Conservation (phyloP, 2,329 filamentous ascomycete genomes). For the Alternaria dauci region DNA sequence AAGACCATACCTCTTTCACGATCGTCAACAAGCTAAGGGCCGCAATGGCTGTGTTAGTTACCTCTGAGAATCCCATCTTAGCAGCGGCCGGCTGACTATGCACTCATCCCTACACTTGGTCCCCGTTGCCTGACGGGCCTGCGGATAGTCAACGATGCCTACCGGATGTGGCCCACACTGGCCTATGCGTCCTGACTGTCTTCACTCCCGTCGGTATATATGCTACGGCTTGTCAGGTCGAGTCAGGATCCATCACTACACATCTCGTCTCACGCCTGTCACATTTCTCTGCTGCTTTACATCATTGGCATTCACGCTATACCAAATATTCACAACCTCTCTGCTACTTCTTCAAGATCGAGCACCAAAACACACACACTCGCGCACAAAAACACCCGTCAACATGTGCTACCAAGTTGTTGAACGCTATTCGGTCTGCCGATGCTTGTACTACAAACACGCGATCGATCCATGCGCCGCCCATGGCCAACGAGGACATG, state of each 20-base stretch:
- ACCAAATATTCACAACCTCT: background rate
- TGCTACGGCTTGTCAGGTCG: conserved; percentile 33
- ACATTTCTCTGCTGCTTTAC: conserved; percentile 23
- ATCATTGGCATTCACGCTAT: conserved; percentile 16
- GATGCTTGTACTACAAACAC: conserved; percentile 88
- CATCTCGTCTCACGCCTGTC: conserved; percentile 21
- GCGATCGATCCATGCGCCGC: conserved; percentile 81
- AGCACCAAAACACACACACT: background rate
- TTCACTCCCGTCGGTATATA: conserved; percentile 44
- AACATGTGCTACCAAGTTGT: conserved; percentile 87
- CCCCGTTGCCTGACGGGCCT: conserved; percentile 48
- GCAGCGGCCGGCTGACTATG: conserved; percentile 47
- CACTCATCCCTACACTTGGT: conserved; percentile 43
- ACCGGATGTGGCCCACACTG: conserved; percentile 37
- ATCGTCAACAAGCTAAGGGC: conserved; percentile 39
- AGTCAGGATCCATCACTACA: conserved; percentile 23
- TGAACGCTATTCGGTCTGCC: conserved; percentile 86
- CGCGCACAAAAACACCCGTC: background rate
- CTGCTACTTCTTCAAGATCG: background rate
- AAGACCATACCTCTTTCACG: conserved; percentile 39
- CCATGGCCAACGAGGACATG: conserved; percentile 77
- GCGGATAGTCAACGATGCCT: conserved; percentile 42
- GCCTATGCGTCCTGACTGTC: conserved; percentile 28
- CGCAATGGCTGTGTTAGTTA: conserved; percentile 49
- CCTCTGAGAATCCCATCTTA: conserved; percentile 39